phyloP scores from a whole-genome alignment of 176 grass and related monocot genomes.

The Themeda triandra region DNA sequence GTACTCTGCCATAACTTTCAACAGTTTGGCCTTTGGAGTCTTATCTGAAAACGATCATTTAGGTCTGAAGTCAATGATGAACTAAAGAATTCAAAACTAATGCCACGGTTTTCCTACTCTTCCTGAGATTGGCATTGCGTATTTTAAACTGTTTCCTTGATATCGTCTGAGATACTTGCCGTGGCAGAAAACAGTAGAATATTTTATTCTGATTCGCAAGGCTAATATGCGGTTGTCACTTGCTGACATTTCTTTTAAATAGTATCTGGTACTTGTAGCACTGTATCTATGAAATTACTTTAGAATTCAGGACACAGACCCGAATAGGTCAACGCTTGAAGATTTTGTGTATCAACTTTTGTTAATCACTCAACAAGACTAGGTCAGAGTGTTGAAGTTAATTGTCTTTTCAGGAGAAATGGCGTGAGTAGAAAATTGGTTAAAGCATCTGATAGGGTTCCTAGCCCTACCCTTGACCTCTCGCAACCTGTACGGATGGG shows the following conservation, averaged over 20 bases:
- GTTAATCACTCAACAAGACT: neutral
- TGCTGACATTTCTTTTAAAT: constrained; percentile 9
- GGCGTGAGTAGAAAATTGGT: neutral
- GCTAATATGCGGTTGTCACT: neutral
- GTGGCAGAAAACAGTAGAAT: neutral
- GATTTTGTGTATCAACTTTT: neutral
- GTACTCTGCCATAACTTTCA: neutral
- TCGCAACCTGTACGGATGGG: too few species aligned
- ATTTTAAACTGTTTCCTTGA: neutral
- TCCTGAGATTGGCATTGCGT: neutral
- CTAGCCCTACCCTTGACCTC: too few species aligned
- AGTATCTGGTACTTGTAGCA: neutral
- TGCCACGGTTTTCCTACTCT: neutral
- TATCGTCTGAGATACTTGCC: neutral
- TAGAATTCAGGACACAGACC: neutral
- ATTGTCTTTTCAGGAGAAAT: neutral
- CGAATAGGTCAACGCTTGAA: neutral
- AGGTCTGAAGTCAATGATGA: constrained; percentile 8
- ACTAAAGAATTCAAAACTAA: neutral
- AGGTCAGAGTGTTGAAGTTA: constrained; percentile 6
- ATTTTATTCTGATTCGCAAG: neutral
- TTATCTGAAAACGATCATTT: constrained; percentile 14
- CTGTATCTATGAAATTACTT: neutral
- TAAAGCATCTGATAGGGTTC: too few species aligned
- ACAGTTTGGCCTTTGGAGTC: constrained; percentile 21